Conservation (phyloP, 2,329 filamentous ascomycete genomes). For the Chrysoporthe cubensis region DNA sequence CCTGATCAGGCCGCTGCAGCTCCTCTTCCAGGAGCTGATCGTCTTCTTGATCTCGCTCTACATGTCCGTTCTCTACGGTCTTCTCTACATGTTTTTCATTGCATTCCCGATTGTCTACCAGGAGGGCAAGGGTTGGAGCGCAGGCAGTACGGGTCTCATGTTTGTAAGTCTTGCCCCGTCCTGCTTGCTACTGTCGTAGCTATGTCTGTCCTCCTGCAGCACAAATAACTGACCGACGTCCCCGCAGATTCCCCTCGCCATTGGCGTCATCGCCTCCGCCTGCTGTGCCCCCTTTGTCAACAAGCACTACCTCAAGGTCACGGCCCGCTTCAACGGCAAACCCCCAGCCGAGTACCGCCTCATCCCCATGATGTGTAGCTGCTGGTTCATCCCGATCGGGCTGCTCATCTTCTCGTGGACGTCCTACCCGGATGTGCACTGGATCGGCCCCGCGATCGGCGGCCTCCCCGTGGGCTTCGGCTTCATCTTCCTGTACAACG, state of each 20-base stretch:
- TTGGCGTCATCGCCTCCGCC: slow-evolving; percentile 74
- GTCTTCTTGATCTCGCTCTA: slow-evolving; percentile 83
- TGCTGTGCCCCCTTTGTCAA: slow-evolving; percentile 74
- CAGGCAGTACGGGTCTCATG: slow-evolving; percentile 79
- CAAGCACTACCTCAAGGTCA: slow-evolving; percentile 74
- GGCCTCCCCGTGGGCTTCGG: slow-evolving; percentile 77
- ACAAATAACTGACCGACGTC: neutral
- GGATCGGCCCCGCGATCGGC: slow-evolving; percentile 73
- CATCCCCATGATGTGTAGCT: slow-evolving; percentile 80
- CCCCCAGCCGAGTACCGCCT: slow-evolving; percentile 79
- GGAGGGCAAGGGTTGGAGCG: slow-evolving; percentile 76
- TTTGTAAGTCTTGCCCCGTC: slow-evolving; percentile 49
- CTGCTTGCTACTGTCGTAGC: slow-evolving; percentile 24
- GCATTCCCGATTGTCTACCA: slow-evolving; percentile 75
- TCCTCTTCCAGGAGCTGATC: slow-evolving; percentile 83
- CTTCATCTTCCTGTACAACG: slow-evolving; percentile 84
- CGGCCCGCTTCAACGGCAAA: slow-evolving; percentile 66
- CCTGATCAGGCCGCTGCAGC: slow-evolving; percentile 80
- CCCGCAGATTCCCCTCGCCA: slow-evolving; percentile 68
- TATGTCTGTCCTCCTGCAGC: neutral
- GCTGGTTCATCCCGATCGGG: slow-evolving; percentile 69
- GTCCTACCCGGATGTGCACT: slow-evolving; percentile 67
- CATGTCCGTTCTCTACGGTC: slow-evolving; percentile 80
- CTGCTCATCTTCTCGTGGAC: slow-evolving; percentile 64
- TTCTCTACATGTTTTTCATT: slow-evolving; percentile 79